phyloP scores from a whole-genome alignment of 2,329 filamentous ascomycete species.

The Aspergillus neotritici region DNA sequence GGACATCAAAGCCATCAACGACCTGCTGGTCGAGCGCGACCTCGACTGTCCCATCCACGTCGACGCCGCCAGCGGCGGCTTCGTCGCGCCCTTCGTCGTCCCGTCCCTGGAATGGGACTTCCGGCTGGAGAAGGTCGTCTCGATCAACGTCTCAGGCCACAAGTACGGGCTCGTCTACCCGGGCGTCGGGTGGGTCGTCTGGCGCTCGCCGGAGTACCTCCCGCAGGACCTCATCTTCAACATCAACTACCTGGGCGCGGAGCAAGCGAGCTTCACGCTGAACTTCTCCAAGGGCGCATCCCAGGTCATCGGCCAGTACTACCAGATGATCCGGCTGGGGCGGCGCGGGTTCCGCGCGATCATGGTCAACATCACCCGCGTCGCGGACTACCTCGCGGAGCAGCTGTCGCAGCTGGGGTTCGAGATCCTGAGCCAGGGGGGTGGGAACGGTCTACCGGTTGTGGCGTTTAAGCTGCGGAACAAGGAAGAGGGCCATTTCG shows the following conservation, averaged over 20 bases:
- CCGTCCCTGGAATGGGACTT: constrained; percentile 89
- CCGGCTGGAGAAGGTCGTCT: constrained; percentile 77
- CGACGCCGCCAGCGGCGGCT: constrained; percentile 85
- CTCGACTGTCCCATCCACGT: constrained; percentile 87
- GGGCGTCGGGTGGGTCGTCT: constrained; percentile 90
- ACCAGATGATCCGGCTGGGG: constrained; percentile 90
- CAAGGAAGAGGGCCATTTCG: constrained; percentile 53
- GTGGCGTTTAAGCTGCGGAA: constrained; percentile 77
- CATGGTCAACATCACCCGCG: constrained; percentile 89
- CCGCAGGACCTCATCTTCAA: constrained; percentile 95
- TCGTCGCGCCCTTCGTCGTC: constrained; percentile 85
- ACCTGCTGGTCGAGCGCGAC: constrained; percentile 67
- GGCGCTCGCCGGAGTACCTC: constrained; percentile 75
- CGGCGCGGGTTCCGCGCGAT: constrained; percentile 88
- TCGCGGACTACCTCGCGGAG: constrained; percentile 76
- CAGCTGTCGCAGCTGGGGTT: constrained; percentile 72
- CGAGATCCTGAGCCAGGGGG: constrained; percentile 76
- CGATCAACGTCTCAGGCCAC: constrained; percentile 91
- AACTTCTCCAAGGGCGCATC: constrained; percentile 96
- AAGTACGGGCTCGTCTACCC: constrained; percentile 80
- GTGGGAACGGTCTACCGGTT: constrained; percentile 74
- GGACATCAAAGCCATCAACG: constrained; percentile 86
- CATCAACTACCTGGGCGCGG: constrained; percentile 96
- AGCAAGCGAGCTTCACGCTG: constrained; percentile 91
- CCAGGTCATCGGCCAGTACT: constrained; percentile 95